Evolutionary conservation across 345 rosid species (phyloP).

Genomic region (Angophora floribunda): DNA sequence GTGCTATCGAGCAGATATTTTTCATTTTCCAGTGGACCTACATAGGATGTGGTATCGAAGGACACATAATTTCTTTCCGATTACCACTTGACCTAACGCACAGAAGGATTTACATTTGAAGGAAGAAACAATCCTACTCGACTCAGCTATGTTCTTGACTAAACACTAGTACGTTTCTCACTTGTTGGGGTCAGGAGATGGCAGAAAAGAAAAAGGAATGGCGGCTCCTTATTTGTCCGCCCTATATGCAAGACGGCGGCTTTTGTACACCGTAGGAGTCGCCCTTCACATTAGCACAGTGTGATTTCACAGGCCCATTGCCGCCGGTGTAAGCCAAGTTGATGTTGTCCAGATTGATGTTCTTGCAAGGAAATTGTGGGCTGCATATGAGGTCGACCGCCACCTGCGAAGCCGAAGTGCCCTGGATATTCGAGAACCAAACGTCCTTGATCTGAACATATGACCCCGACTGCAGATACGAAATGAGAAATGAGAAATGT

Average conservation of each 20-base stretch:
- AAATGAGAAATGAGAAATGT: neutral
- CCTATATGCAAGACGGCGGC: neutral
- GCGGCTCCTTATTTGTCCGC: too few relatives aligned
- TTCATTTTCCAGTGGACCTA: too few relatives aligned
- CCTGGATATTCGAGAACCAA: neutral
- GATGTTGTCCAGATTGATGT: constrained; percentile 3
- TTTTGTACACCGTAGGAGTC: neutral
- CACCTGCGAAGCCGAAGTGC: constrained; percentile 1
- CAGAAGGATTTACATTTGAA: too few relatives aligned
- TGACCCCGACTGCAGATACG: neutral
- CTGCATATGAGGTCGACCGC: constrained; percentile 11
- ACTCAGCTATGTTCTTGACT: neutral
- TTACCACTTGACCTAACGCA: neutral
- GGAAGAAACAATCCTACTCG: neutral
- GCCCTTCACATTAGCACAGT: neutral
- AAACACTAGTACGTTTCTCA: constrained; percentile 30
- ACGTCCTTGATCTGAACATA: constrained; percentile 2
- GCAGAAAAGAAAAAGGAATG: too few relatives aligned
- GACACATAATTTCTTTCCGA: neutral
- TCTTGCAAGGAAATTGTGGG: neutral
- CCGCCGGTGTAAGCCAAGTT: neutral
- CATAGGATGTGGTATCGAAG: too few relatives aligned
- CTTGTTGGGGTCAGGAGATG: neutral
- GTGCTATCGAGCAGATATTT: neutral
- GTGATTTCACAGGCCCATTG: neutral